A percentile compares a stretch with the other conserved stretches of the same genome.
Conservation (phyloP, 345 rosid genomes). For the Lagerstroemia speciosa region DNA sequence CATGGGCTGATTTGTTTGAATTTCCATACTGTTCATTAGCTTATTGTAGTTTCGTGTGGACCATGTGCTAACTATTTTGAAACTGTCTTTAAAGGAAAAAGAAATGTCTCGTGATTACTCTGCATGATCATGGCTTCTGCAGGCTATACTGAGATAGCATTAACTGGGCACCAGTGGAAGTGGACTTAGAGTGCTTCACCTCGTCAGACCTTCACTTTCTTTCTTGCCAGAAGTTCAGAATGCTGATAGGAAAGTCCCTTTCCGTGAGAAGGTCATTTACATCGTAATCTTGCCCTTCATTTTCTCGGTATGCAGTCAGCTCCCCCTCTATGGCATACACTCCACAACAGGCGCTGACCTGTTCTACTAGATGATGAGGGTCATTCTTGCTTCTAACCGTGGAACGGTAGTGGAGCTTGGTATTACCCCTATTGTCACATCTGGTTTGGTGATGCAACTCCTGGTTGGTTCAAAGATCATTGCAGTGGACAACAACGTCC, state of each 20-base stretch:
- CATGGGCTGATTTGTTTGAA: not conserved
- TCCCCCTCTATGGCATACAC: slow-evolving; percentile 65
- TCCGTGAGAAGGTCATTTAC: slow-evolving; percentile 71
- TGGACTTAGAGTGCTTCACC: slow-evolving; percentile 70
- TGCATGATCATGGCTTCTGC: not conserved
- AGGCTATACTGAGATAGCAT: not conserved
- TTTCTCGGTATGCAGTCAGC: slow-evolving; percentile 71
- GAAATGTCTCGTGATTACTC: not conserved
- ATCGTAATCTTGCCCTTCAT: slow-evolving; percentile 69
- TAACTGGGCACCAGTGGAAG: slow-evolving; percentile 37
- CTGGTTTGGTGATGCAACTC: slow-evolving; percentile 72
- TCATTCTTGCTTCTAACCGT: slow-evolving; percentile 63
- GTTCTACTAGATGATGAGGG: slow-evolving; percentile 75
- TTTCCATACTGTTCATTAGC: not conserved
- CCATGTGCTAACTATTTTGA: not conserved
- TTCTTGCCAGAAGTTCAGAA: slow-evolving; percentile 69
- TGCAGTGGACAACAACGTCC: slow-evolving; percentile 69
- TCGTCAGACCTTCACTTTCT: slow-evolving; percentile 62
- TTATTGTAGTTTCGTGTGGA: not conserved
- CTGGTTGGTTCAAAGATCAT: slow-evolving; percentile 71
- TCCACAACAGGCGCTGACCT: slow-evolving; percentile 72
- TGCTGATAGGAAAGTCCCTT: slow-evolving; percentile 65
- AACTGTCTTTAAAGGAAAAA: not conserved
- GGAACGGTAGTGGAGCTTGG: slow-evolving; percentile 82
- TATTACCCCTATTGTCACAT: slow-evolving; percentile 67